These are phyloP conservation scores for Pochonia chlamydosporia DNA, from an alignment of 2,329 filamentous ascomycete species.

Conservation along the genomic window DNA sequence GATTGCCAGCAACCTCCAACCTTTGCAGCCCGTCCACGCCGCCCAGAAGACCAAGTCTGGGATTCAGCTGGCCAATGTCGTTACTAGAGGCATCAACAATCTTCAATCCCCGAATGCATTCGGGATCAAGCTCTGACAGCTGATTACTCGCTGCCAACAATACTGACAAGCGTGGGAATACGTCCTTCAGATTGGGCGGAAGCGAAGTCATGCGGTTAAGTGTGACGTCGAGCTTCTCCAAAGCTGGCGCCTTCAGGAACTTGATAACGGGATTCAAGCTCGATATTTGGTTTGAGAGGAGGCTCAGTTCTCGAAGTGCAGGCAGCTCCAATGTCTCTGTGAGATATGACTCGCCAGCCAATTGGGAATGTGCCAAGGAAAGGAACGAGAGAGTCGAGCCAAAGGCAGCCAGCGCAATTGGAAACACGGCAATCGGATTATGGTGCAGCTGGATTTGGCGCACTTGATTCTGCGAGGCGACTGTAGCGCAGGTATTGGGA, in stretches of 20 bases:
- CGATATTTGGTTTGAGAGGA: constrained; percentile 68
- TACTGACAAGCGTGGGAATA: constrained; percentile 65
- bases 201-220: constrained; percentile 73
- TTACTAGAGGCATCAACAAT: constrained; percentile 80
- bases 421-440: constrained; percentile 68
- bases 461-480: constrained; percentile 46
- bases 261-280: constrained; percentile 60
- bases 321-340: constrained; percentile 63
- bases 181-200: constrained; percentile 54
- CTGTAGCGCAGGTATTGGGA: constrained; percentile 49
- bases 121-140: constrained; percentile 65
- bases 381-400: constrained; percentile 64
- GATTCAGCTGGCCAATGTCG: constrained; percentile 74
- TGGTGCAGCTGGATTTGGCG: constrained; percentile 64
- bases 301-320: constrained; percentile 68
- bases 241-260: constrained; percentile 64
- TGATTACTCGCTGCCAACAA: constrained; percentile 76
- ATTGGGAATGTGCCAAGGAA: constrained; percentile 69
- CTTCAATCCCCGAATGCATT: constrained; percentile 66
- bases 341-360: constrained; percentile 61
- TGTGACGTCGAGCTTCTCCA: constrained; percentile 75
- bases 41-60: constrained; percentile 71
- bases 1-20: constrained; percentile 77
- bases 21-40: constrained; percentile 54
- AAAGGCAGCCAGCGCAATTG: constrained; percentile 65